phyloP scores from a whole-genome alignment of 2,329 filamentous ascomycete genomes.

The Hymenoscyphus scutula region DNA sequence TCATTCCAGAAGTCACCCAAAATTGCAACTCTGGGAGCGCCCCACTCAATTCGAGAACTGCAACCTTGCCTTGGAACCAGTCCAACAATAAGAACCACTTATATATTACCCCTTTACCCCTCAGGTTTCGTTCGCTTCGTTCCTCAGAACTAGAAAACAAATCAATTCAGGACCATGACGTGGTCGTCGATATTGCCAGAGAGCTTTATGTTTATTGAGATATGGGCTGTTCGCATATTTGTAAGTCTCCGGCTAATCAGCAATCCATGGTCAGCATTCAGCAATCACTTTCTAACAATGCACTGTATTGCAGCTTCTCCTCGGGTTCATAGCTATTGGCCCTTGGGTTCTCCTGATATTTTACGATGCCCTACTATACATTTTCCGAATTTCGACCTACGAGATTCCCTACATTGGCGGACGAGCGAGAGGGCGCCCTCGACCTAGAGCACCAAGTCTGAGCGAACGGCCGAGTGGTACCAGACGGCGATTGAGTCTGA shows the following conservation, averaged over 20 bases:
- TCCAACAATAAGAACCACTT: neutral
- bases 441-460: slow-evolving; percentile 61
- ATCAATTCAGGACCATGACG: slow-evolving; percentile 47
- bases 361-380: slow-evolving; percentile 63
- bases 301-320: slow-evolving; percentile 52
- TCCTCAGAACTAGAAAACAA: slow-evolving; percentile 4
- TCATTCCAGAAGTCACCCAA: slow-evolving; percentile 9
- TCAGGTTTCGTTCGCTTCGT: slow-evolving; percentile 3
- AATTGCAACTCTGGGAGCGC: neutral
- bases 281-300: slow-evolving; percentile 12
- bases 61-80: neutral
- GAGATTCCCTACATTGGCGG: slow-evolving; percentile 60
- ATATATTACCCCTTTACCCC: slow-evolving; percentile 6
- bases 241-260: slow-evolving; percentile 43
- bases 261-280: neutral
- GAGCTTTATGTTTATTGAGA: slow-evolving; percentile 55
- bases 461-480: slow-evolving; percentile 54
- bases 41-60: neutral
- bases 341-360: slow-evolving; percentile 61
- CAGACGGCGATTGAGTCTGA: slow-evolving; percentile 32
- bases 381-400: slow-evolving; percentile 56
- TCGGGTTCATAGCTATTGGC: slow-evolving; percentile 58
- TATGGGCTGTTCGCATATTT: slow-evolving; percentile 60
- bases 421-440: slow-evolving; percentile 55
- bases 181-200: slow-evolving; percentile 64